Percentiles rank a stretch among this genome's conserved stretches.
phyloP scores from a whole-genome alignment of 345 rosid genomes.

The Raphanus sativus region DNA sequence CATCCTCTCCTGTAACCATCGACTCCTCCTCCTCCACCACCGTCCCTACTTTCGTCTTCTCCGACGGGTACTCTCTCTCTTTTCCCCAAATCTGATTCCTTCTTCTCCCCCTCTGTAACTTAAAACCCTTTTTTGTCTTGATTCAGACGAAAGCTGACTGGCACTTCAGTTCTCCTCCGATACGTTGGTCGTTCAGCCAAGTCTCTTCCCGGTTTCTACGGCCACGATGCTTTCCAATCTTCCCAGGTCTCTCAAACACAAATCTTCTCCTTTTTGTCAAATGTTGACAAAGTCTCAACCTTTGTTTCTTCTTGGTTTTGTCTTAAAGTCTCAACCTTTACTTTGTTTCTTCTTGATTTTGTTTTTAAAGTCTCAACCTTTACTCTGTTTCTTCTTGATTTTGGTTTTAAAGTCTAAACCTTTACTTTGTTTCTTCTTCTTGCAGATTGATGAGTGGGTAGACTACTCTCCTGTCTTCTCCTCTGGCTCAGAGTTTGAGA shows the following conservation, averaged over 20 bases:
- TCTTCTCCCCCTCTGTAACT: neutral
- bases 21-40: slow-evolving; percentile 37
- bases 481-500: slow-evolving; percentile 82
- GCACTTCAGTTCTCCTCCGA: slow-evolving; percentile 59
- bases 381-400: neutral
- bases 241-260: slow-evolving; percentile 47
- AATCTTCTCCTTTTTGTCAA: neutral
- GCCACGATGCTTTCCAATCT: slow-evolving; percentile 49
- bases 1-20: slow-evolving; percentile 37
- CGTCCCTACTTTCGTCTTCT: slow-evolving; percentile 48
- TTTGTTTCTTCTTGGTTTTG: neutral
- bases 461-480: slow-evolving; percentile 67
- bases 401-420: neutral
- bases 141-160: slow-evolving; percentile 56
- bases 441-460: slow-evolving; percentile 83
- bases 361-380: neutral
- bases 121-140: neutral
- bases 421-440: neutral
- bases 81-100: neutral
- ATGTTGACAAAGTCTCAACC: neutral
- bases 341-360: slow-evolving; percentile 32
- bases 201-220: slow-evolving; percentile 49
- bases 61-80: slow-evolving; percentile 56
- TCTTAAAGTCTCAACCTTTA: neutral
- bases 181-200: slow-evolving; percentile 54